Conservation (phyloP, 495 filamentous ascomycete species). For the Hapsidospora chrysogenum region DNA sequence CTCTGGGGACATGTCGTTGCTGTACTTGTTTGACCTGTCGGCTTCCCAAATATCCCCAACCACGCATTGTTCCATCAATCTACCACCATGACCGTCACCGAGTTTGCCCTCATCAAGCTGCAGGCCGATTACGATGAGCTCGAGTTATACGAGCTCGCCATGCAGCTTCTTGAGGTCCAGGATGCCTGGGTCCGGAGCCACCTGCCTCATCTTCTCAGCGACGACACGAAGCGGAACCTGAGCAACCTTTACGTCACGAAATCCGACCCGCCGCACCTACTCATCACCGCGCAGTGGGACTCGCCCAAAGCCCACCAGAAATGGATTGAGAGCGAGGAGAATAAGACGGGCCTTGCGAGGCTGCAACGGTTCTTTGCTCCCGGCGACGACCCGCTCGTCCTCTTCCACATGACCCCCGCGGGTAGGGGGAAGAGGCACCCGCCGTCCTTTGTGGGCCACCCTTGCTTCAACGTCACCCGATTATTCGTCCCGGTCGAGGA, state of each 20-base stretch:
- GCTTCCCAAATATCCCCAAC: too few relatives aligned
- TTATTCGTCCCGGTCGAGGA: slow-evolving; percentile 23
- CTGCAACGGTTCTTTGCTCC: slow-evolving; percentile 11
- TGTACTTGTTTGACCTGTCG: too few relatives aligned
- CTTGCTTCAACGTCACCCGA: slow-evolving; percentile 24
- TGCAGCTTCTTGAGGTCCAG: slow-evolving; percentile 11
- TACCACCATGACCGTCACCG: slow-evolving; percentile 32
- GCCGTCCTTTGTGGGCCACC: slow-evolving; percentile 19
- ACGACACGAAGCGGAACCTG: slow-evolving; percentile 9
- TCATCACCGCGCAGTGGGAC: slow-evolving; percentile 35
- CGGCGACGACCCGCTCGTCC: slow-evolving; percentile 19
- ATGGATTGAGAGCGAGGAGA: slow-evolving; percentile 28
- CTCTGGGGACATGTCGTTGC: too few relatives aligned
- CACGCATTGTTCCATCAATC: background rate
- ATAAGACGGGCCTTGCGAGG: slow-evolving; percentile 8
- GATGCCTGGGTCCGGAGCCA: slow-evolving; percentile 19
- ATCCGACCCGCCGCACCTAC: slow-evolving; percentile 22
- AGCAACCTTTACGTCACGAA: slow-evolving; percentile 28
- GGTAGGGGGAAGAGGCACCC: slow-evolving; percentile 4
- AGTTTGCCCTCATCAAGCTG: slow-evolving; percentile 31
- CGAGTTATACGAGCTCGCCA: slow-evolving; percentile 12
- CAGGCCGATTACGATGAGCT: slow-evolving; percentile 8
- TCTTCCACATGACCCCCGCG: slow-evolving; percentile 22
- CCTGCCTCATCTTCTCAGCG: slow-evolving; percentile 9
- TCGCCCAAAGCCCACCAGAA: slow-evolving; percentile 26